A percentile compares a stretch with the other conserved stretches of the same genome.
Evolutionary conservation across 805 yeast genomes (phyloP).

Genomic region (Scheffersomyces ergatensis): DNA sequence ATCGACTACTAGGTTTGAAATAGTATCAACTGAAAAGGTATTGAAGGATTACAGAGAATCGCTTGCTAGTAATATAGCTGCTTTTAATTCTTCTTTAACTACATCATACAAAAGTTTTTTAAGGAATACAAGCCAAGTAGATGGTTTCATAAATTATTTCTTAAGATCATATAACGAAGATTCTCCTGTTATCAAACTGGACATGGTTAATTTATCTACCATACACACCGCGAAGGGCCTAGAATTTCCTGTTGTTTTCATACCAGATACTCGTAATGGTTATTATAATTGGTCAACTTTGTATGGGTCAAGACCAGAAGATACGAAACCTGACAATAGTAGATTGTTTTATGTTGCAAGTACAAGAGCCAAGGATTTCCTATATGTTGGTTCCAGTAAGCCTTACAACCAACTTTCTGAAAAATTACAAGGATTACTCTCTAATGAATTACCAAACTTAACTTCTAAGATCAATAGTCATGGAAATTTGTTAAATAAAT

Average conservation of each 20-base stretch:
- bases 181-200: constrained; percentile 20
- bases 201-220: constrained; percentile 56
- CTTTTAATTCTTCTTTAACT: constrained; percentile 20
- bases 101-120: constrained; percentile 12
- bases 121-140: constrained; percentile 5
- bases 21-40: not conserved
- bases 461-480: not conserved
- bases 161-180: constrained; percentile 40
- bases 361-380: constrained; percentile 56
- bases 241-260: constrained; percentile 68
- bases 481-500: constrained; percentile 4
- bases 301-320: not conserved
- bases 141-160: constrained; percentile 37
- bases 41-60: constrained; percentile 5
- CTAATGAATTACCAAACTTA: constrained; percentile 12
- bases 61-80: constrained; percentile 11
- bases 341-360: constrained; percentile 61
- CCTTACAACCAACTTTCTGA: constrained; percentile 5
- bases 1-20: not conserved
- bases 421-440: constrained; percentile 6
- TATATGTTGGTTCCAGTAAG: constrained; percentile 30
- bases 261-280: constrained; percentile 19
- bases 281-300: constrained; percentile 3
- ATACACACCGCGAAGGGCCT: constrained; percentile 75
- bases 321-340: constrained; percentile 13